Evolutionary conservation across 805 yeast genomes (phyloP).

Genomic region (Saturnispora mendoncae): DNA sequence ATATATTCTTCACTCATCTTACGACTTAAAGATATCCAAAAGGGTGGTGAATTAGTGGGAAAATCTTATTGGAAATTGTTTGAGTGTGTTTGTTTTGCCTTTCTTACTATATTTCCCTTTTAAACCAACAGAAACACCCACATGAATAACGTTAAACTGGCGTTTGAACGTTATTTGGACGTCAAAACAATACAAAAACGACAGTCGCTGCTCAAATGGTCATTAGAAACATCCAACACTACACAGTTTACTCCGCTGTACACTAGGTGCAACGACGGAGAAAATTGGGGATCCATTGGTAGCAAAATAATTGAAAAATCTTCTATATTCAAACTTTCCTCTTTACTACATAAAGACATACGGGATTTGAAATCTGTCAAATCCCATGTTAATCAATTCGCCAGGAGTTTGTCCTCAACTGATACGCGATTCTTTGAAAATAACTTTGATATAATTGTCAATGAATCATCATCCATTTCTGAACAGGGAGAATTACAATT

Average conservation of each 20-base stretch:
- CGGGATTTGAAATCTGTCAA: background rate
- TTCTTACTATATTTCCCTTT: too few species aligned
- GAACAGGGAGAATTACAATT: conserved; percentile 11
- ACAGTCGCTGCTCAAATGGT: conserved; percentile 24
- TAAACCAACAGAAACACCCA: background rate
- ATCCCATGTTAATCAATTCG: conserved; percentile 5
- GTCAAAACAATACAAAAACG: conserved; percentile 19
- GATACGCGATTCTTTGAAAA: conserved; percentile 21
- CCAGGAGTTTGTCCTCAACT: conserved; percentile 19
- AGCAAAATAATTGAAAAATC: background rate
- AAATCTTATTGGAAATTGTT: too few species aligned
- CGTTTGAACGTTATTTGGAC: conserved; percentile 23
- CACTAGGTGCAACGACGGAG: background rate
- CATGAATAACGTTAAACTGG: conserved; percentile 22
- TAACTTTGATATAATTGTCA: conserved; percentile 18
- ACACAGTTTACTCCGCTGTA: background rate
- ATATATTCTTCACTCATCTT: background rate
- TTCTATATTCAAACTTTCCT: conserved; percentile 2
- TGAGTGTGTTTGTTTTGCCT: too few species aligned
- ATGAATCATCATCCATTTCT: conserved; percentile 8
- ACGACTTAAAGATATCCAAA: background rate
- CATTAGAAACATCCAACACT: conserved; percentile 13
- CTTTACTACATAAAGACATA: background rate
- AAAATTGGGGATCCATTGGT: background rate
- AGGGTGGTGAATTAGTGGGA: too few species aligned